These are phyloP conservation scores for Schizosaccharomyces osmophilus DNA, from an alignment of 805 yeast species.

Conservation along the genomic window DNA sequence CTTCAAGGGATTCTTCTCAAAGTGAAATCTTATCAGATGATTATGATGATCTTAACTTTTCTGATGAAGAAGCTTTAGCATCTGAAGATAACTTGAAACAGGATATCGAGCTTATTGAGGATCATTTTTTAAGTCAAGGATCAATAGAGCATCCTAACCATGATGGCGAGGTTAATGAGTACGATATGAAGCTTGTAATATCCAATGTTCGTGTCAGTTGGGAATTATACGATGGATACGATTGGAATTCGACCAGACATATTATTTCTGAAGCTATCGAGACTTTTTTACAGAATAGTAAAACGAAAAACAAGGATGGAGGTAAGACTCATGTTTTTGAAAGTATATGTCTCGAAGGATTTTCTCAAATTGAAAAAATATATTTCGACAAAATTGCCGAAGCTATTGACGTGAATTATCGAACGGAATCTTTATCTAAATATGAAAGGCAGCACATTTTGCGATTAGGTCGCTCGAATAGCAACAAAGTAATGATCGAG, in stretches of 20 bases:
- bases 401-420: conserved; percentile 12
- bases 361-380: conserved; percentile 53
- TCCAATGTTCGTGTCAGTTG: conserved; percentile 11
- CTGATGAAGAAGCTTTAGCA: background rate
- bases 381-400: conserved; percentile 20
- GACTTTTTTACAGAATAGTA: conserved; percentile 10
- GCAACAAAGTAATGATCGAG: conserved; percentile 34
- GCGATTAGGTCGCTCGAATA: conserved; percentile 37
- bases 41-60: background rate
- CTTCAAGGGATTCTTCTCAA: no score
- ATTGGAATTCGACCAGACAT: conserved; percentile 59
- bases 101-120: background rate
- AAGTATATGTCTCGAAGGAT: conserved; percentile 46
- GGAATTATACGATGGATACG: conserved; percentile 67
- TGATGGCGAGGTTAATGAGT: background rate
- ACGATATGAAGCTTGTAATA: conserved; percentile 2
- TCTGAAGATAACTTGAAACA: background rate
- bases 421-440: conserved; percentile 9
- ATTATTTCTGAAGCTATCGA: conserved; percentile 40
- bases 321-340: conserved; percentile 12
- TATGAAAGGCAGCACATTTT: conserved; percentile 16
- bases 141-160: background rate
- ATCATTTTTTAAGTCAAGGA: background rate
- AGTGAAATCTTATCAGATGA: no score
- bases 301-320: conserved; percentile 5